These are phyloP conservation scores for Pyrenopolyporus hunteri DNA, from an alignment of 495 filamentous ascomycete genomes.

Conservation along the genomic window DNA sequence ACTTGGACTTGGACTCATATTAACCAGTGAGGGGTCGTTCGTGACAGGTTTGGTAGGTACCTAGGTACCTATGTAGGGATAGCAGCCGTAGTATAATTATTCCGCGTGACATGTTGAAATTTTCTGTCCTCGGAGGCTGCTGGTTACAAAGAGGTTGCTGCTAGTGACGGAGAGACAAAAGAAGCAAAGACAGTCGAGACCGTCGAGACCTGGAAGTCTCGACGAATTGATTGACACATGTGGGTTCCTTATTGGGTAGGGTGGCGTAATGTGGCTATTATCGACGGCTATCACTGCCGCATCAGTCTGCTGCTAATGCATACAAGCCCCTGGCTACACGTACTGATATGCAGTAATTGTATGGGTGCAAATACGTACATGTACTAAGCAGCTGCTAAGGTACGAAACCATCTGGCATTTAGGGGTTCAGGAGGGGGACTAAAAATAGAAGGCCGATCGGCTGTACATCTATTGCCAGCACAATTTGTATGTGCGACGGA, in stretches of 20 bases:
- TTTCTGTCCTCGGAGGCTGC: too few relatives aligned
- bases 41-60: slow-evolving; percentile 15
- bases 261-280: slow-evolving; percentile 21
- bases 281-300: background rate
- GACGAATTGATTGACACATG: slow-evolving; percentile 30
- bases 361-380: background rate
- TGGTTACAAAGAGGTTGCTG: too few relatives aligned
- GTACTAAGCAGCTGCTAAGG: background rate
- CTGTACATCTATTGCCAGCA: slow-evolving; percentile 7
- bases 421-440: slow-evolving; percentile 21
- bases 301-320: too few relatives aligned
- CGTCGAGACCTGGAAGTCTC: background rate
- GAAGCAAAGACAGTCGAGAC: too few relatives aligned
- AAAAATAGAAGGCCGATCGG: slow-evolving; percentile 16
- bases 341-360: background rate
- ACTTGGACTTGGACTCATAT: background rate
- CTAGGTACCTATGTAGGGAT: too few relatives aligned
- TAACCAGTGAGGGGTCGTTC: slow-evolving; percentile 6
- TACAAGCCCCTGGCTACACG: background rate
- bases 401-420: slow-evolving; percentile 9
- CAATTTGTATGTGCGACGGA: background rate
- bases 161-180: too few relatives aligned
- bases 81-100: too few relatives aligned
- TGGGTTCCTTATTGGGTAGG: slow-evolving; percentile 21
- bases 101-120: too few relatives aligned